A percentile compares a stretch with the other conserved stretches of the same genome.
phyloP scores from a whole-genome alignment of 108 stramenopile species.

The Cyclotella sp. region DNA sequence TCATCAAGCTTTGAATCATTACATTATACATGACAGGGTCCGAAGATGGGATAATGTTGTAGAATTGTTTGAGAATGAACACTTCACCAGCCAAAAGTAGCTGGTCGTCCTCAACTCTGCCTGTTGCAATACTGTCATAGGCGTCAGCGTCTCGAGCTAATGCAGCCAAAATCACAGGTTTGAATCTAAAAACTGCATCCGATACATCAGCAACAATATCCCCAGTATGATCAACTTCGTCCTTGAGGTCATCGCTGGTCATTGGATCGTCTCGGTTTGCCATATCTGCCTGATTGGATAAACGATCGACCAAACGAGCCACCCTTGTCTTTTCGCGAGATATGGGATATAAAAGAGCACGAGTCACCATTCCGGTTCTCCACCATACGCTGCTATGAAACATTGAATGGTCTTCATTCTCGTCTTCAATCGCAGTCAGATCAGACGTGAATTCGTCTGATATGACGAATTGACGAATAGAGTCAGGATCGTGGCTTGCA shows the following conservation, averaged over 20 bases:
- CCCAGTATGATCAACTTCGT: conserved; percentile 52
- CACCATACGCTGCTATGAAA: conserved; percentile 49
- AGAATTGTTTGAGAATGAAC: conserved; percentile 48
- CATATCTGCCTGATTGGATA: conserved; percentile 29
- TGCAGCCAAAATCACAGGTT: conserved; percentile 52
- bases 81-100: conserved; percentile 56
- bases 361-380: conserved; percentile 43
- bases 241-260: conserved; percentile 30
- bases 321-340: conserved; percentile 24
- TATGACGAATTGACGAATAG: conserved; percentile 58
- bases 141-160: conserved; percentile 63
- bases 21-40: conserved; percentile 38
- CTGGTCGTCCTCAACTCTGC: conserved; percentile 49
- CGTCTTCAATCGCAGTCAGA: conserved; percentile 15
- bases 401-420: conserved; percentile 29
- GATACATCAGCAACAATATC: conserved; percentile 52
- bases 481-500: conserved; percentile 55
- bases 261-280: conserved; percentile 1
- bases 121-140: conserved; percentile 41
- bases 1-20: conserved; percentile 51
- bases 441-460: conserved; percentile 66
- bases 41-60: conserved; percentile 42
- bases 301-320: conserved; percentile 20
- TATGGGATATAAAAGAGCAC: conserved; percentile 48
- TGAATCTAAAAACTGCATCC: conserved; percentile 56